These are phyloP conservation scores for Suillus discolor DNA, from an alignment of 768 basidiomycete genomes.

Conservation along the genomic window DNA sequence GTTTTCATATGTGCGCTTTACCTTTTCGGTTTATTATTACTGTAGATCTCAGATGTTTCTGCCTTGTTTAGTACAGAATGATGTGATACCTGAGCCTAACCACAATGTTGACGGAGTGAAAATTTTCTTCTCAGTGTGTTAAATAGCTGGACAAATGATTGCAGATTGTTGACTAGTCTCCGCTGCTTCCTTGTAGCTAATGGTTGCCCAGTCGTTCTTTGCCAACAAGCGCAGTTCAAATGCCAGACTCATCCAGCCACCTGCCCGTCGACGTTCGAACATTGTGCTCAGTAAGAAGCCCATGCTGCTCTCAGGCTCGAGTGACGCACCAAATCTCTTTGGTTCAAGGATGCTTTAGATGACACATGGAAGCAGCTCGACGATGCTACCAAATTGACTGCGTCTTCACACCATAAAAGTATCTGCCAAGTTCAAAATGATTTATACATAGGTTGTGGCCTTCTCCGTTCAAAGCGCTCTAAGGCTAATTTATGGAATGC, in stretches of 20 bases:
- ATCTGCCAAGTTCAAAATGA: conserved; percentile 8
- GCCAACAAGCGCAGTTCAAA: not conserved
- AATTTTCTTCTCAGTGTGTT: not conserved
- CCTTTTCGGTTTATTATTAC: not conserved
- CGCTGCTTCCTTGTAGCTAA: not conserved
- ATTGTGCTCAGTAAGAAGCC: conserved; percentile 10
- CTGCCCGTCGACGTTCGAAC: not conserved
- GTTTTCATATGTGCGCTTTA: not conserved
- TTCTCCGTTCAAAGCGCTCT: not conserved
- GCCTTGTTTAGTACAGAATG: not conserved
- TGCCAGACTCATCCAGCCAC: not conserved
- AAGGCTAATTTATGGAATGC: conserved; percentile 11
- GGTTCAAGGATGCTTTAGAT: conserved; percentile 8
- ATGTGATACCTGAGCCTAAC: not conserved
- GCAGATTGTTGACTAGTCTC: not conserved
- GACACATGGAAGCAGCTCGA: conserved; percentile 12
- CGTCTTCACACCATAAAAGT: conserved; percentile 10
- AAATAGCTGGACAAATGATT: not conserved
- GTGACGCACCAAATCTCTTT: not conserved
- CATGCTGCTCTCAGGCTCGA: not conserved
- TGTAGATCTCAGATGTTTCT: not conserved
- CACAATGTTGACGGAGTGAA: not conserved
- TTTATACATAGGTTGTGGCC: conserved; percentile 5
- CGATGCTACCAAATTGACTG: conserved; percentile 3
- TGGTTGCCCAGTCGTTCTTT: not conserved